Conservation (phyloP, 1,139 yeast species). For the Hansenula sp. region DNA sequence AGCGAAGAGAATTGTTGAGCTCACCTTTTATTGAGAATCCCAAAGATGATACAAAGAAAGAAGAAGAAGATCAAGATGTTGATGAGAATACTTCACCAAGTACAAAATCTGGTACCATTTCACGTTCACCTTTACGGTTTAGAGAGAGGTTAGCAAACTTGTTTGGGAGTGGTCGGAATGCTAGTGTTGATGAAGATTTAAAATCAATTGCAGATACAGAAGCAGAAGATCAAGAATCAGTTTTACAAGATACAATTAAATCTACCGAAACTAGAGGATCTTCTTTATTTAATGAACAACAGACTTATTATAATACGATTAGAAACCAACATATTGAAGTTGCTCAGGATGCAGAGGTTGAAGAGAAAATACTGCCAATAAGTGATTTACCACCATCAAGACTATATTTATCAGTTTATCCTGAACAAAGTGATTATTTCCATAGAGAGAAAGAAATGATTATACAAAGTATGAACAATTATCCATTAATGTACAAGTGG, state of each 20-base stretch:
- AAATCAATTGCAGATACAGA: background rate
- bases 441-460: slow-evolving; percentile 1
- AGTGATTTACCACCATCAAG: slow-evolving; percentile 1
- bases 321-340: slow-evolving; percentile 6
- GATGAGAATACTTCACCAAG: background rate
- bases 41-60: background rate
- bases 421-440: slow-evolving; percentile 4
- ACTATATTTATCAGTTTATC: slow-evolving; percentile 1
- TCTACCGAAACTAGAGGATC: background rate
- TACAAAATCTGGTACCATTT: background rate
- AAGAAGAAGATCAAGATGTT: background rate
- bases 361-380: background rate
- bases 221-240: background rate
- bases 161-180: slow-evolving; percentile 1
- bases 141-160: slow-evolving; percentile 1
- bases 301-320: slow-evolving; percentile 7
- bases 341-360: background rate
- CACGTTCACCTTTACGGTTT: slow-evolving; percentile 2
- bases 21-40: background rate
- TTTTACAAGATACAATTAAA: background rate
- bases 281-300: slow-evolving; percentile 2
- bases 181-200: background rate
- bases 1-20: slow-evolving; percentile 1
- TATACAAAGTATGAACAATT: slow-evolving; percentile 1
- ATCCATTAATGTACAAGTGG: slow-evolving; percentile 6